phyloP scores from a whole-genome alignment of 2,329 filamentous ascomycete species.

The Thelonectria discophora region DNA sequence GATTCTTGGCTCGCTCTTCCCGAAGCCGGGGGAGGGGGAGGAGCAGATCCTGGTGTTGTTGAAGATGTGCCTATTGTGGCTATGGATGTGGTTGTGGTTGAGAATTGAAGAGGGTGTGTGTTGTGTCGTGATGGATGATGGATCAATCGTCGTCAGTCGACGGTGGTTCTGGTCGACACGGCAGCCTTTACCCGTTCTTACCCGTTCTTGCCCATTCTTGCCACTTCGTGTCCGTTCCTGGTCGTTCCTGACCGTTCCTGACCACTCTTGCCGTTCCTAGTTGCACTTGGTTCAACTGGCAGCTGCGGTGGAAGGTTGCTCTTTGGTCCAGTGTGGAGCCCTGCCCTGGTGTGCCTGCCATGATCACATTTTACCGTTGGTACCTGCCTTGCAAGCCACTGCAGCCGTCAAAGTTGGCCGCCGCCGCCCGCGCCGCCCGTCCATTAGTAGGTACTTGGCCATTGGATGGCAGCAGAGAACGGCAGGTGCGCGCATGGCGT shows the following conservation, averaged over 20 bases:
- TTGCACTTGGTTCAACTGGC: not conserved
- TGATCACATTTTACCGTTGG: not conserved
- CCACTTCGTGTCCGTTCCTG: not conserved
- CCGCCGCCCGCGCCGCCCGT: not conserved
- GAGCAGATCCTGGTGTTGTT: not conserved
- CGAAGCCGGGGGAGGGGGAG: not conserved
- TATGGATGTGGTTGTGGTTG: not conserved
- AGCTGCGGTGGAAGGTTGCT: constrained; percentile 10
- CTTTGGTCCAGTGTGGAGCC: no score
- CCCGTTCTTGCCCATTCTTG: not conserved
- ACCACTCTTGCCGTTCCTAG: not conserved
- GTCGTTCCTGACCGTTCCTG: not conserved
- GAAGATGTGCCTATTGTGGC: not conserved
- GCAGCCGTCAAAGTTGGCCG: not conserved
- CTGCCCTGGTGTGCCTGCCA: not conserved
- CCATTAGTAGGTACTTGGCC: no score
- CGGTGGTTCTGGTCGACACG: constrained; percentile 3
- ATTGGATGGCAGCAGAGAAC: not conserved
- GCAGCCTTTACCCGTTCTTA: not conserved
- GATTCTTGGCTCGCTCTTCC: not conserved
- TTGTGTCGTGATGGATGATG: not conserved
- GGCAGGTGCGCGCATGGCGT: not conserved
- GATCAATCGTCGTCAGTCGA: not conserved
- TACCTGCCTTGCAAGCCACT: constrained; percentile 15
- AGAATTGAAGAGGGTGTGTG: not conserved